Percentiles rank a stretch among this genome's conserved stretches.
These are phyloP conservation scores for Eucalyptus sp. DNA, from an alignment of 345 rosid genomes.

Conservation along the genomic window DNA sequence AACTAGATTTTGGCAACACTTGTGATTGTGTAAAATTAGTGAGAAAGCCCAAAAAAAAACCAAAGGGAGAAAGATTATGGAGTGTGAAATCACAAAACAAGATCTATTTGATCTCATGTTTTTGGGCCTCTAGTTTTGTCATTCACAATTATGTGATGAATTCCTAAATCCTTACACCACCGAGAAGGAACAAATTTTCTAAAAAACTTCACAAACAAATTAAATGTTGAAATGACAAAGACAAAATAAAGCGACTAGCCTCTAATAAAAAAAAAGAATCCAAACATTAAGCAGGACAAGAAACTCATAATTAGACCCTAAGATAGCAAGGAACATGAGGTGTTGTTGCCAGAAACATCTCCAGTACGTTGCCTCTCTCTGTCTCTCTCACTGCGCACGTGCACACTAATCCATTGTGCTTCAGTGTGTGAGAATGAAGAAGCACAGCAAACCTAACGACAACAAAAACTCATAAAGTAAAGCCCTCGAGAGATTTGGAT, in stretches of 20 bases:
- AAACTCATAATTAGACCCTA: background rate
- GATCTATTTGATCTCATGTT: no score
- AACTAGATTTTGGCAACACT: background rate
- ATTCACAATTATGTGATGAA: slow-evolving; percentile 89
- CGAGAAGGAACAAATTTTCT: background rate
- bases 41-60: background rate
- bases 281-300: background rate
- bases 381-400: no score
- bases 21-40: background rate
- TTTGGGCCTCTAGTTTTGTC: slow-evolving; percentile 1
- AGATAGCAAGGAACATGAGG: background rate
- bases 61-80: background rate
- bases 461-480: background rate
- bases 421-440: background rate
- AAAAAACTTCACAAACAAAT: background rate
- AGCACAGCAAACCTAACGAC: background rate
- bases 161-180: slow-evolving; percentile 74
- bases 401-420: no score
- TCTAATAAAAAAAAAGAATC: no score
- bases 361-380: background rate
- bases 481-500: background rate
- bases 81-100: no score
- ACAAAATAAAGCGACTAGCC: no score
- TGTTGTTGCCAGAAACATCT: background rate
- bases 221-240: no score